phyloP scores from a whole-genome alignment of 768 basidiomycete genomes.

The Phallus indusiatus region DNA sequence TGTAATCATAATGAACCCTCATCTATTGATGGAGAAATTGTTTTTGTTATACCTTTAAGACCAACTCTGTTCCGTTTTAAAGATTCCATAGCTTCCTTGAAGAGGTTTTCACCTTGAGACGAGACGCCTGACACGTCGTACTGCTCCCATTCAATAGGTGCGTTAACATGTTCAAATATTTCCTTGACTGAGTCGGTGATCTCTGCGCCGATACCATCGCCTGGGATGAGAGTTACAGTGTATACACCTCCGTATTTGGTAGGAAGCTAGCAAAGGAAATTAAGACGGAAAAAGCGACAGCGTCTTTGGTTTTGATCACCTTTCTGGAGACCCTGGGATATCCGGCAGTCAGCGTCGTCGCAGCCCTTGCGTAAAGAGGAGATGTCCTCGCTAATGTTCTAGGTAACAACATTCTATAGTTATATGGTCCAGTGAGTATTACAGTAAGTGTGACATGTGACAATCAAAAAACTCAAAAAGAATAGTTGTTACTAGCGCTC shows the following conservation, averaged over 20 bases:
- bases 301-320: constrained; percentile 31
- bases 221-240: constrained; percentile 94
- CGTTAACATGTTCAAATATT: constrained; percentile 95
- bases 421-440: background rate
- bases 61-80: constrained; percentile 96
- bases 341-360: constrained; percentile 69
- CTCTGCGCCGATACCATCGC: constrained; percentile 95
- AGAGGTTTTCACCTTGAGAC: constrained; percentile 85
- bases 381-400: constrained; percentile 1
- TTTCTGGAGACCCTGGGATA: constrained; percentile 67
- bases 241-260: constrained; percentile 92
- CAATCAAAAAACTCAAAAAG: background rate
- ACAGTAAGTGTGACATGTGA: background rate
- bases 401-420: background rate
- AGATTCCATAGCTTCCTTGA: constrained; percentile 97
- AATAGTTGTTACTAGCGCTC: background rate
- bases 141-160: constrained; percentile 98
- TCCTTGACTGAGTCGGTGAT: constrained; percentile 98
- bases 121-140: constrained; percentile 97
- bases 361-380: constrained; percentile 35
- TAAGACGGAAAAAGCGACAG: background rate
- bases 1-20: constrained; percentile 22
- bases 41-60: constrained; percentile 67
- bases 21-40: background rate
- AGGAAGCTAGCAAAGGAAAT: constrained; percentile 43